Evolutionary conservation across 352 stramenopile genomes (phyloP).

Genomic region (Phytophthora quininea): DNA sequence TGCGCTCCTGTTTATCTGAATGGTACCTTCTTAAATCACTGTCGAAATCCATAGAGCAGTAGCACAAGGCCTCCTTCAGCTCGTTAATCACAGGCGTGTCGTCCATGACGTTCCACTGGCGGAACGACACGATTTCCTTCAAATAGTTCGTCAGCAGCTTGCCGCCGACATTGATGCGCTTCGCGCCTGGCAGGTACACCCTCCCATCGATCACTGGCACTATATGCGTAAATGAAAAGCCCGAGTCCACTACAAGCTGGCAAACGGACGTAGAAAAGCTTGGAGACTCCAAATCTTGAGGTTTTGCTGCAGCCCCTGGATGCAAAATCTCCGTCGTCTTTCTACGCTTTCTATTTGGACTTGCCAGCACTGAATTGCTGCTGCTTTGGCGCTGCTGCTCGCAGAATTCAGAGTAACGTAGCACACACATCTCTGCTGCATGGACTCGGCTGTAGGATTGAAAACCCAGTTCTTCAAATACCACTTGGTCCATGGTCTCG

Average conservation of each 20-base stretch:
- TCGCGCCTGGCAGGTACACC: slow-evolving; percentile 55
- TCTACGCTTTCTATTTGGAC: slow-evolving; percentile 19
- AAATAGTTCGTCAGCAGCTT: slow-evolving; percentile 97
- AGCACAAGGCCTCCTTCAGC: slow-evolving; percentile 91
- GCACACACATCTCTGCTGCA: slow-evolving; percentile 64
- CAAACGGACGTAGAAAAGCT: slow-evolving; percentile 62
- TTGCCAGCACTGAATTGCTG: slow-evolving; percentile 9
- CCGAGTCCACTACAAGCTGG: slow-evolving; percentile 92
- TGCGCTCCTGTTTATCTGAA: slow-evolving; percentile 34
- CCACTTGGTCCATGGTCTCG: slow-evolving; percentile 81
- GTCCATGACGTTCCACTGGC: slow-evolving; percentile 98
- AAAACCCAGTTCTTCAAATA: slow-evolving; percentile 82
- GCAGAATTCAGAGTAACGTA: slow-evolving; percentile 57
- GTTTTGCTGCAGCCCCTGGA: background rate
- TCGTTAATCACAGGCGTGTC: slow-evolving; percentile 73
- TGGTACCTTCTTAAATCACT: slow-evolving; percentile 70
- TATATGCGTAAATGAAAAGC: slow-evolving; percentile 96
- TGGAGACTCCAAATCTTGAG: slow-evolving; percentile 24
- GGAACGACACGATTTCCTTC: slow-evolving; percentile 95
- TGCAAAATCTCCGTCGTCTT: slow-evolving; percentile 11
- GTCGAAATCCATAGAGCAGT: slow-evolving; percentile 89
- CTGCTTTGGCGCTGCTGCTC: slow-evolving; percentile 27
- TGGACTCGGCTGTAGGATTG: slow-evolving; percentile 53
- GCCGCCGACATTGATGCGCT: slow-evolving; percentile 92
- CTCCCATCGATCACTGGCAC: slow-evolving; percentile 87